Evolutionary conservation across 129 eudicot genomes (phyloP), one percentile per base, ranked within the genome.

Genomic region (Artemisia argyi): DNA sequence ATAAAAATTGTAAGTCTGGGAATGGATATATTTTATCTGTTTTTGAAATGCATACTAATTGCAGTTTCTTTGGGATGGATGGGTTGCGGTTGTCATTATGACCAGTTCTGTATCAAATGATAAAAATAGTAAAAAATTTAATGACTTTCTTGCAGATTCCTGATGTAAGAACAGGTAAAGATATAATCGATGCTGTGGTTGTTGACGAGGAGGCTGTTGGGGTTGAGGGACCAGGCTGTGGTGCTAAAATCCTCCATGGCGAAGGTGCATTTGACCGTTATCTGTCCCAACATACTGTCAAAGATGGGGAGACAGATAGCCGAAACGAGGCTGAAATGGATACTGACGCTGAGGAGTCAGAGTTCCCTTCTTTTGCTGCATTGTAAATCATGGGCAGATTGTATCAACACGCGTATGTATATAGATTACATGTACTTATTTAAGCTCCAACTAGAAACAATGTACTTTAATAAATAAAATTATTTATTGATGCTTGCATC

Each of bases 171-270:
- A 90, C 86, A 2, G 99, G 94, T 11, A 87, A 88, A 60, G 88
- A 95, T 66, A 66, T 90, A 61, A 95, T 90, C 46, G 97, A 95
- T 60, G 99, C 85, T 10, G 97, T 88, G 61, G 81, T 90, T 12
- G 94, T 95, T 70, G 99, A 95, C 54, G 91, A 88, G 72, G 99
- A 90, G 54, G 96, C 97, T 6, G 82, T 94, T 44, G 93, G 96
- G 61, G 50, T 78, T 0, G 86, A 82, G 61, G 91, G 82, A 3
- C 78, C 46, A 19, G 91, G 89, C 7, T 76, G 89, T 69, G 99
- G 99, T 62, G 99, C 93, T 44, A 90, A 86, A 76, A 90, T 95
- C 76, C 97, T 95, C 44, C 82, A 83, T 53, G 99, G 99, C 26
- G 77, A 85, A 78, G 99, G 97, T 55, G 89, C 99, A 18, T 57